These are phyloP conservation scores for Scheffersomyces illinoinensis DNA, from an alignment of 1,139 yeast genomes.

Conservation along the genomic window DNA sequence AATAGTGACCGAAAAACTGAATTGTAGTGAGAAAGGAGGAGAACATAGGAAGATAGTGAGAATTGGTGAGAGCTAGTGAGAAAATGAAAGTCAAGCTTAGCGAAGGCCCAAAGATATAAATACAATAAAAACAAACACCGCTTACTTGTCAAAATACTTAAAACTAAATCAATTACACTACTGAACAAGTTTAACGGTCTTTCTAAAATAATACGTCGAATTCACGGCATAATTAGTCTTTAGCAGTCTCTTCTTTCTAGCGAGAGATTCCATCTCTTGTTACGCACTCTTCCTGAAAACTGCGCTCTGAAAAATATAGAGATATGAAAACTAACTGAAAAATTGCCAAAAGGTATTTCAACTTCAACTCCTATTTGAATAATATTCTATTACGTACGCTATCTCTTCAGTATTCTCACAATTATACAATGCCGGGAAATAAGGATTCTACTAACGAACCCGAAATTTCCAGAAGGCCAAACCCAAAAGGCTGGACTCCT, in stretches of 20 bases:
- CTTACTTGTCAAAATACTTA: too few species aligned
- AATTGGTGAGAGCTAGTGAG: not conserved
- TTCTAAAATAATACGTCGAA: not conserved
- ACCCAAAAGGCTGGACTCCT: constrained; percentile 81
- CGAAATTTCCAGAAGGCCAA: constrained; percentile 58
- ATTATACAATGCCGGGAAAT: not conserved
- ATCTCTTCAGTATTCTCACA: not conserved
- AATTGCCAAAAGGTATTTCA: not conserved
- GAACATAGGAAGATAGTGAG: not conserved
- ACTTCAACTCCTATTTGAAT: not conserved
- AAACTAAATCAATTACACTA: too few species aligned
- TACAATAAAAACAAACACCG: too few species aligned
- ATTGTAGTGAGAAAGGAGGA: not conserved
- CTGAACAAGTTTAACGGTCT: too few species aligned
- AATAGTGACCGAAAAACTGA: not conserved
- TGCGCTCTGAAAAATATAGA: not conserved
- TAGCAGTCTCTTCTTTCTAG: not conserved
- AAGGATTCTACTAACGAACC: constrained; percentile 1
- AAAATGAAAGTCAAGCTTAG: not conserved
- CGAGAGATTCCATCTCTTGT: not conserved
- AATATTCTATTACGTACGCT: not conserved
- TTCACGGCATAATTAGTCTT: not conserved
- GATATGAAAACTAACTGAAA: not conserved
- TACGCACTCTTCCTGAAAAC: not conserved
- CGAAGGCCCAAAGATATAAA: not conserved